Conservation (phyloP, 495 filamentous ascomycete genomes). For the Glutinoglossum americanum region DNA sequence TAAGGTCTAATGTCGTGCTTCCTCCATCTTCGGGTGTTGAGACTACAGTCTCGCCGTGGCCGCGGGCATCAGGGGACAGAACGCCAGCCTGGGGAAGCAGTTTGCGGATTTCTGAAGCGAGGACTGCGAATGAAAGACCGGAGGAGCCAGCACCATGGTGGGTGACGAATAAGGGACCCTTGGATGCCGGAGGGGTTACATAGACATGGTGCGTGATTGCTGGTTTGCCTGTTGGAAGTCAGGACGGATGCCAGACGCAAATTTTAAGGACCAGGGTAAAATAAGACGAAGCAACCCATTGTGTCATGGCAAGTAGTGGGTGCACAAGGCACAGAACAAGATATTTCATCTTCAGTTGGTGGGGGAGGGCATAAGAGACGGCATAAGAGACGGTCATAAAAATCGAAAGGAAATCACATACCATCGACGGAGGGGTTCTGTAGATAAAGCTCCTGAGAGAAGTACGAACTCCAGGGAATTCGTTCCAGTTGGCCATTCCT, state of each 20-base stretch:
- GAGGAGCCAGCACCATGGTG: conserved; percentile 86
- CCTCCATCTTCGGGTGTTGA: conserved; percentile 14
- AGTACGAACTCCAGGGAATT: conserved; percentile 74
- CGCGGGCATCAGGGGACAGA: conserved; percentile 63
- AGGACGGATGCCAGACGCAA: background rate
- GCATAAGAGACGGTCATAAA: background rate
- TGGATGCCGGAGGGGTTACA: conserved; percentile 34
- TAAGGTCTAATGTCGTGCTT: conserved; percentile 29
- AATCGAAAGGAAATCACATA: background rate
- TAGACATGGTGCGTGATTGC: conserved; percentile 62
- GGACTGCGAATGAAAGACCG: conserved; percentile 66
- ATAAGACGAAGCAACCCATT: no score
- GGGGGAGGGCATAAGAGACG: background rate
- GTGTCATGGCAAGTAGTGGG: no score
- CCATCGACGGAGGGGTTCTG: conserved; percentile 13
- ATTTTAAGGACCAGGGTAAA: background rate
- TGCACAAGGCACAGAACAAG: no score
- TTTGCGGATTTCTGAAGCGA: conserved; percentile 55
- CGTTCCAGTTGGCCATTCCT: background rate
- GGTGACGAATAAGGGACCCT: conserved; percentile 63
- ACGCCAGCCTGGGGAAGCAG: conserved; percentile 62
- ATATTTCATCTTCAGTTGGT: background rate
- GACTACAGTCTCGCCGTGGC: conserved; percentile 55
- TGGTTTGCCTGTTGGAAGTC: background rate
- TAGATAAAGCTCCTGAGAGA: conserved; percentile 64